phyloP scores from a whole-genome alignment of 1,284 basidiomycete genomes.

The Rhizoctonia solani region DNA sequence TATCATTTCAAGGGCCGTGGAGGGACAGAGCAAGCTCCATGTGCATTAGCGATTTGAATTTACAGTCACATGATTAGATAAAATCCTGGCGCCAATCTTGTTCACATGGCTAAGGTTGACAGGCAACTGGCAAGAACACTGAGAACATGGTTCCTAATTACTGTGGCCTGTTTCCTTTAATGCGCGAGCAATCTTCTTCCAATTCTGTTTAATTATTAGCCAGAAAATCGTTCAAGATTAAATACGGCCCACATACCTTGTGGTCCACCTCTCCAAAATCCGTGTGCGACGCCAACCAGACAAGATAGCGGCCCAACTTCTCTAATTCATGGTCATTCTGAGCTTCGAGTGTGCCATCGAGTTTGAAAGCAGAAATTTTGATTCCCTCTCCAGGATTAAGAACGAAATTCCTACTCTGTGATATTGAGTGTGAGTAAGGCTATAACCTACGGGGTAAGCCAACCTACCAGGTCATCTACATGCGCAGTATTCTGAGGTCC shows the following conservation, averaged over 20 bases:
- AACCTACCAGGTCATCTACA: slow-evolving; percentile 75
- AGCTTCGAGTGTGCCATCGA: slow-evolving; percentile 64
- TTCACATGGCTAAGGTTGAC: background rate
- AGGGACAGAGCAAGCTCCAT: slow-evolving; percentile 7
- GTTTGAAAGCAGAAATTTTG: slow-evolving; percentile 81
- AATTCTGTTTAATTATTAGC: slow-evolving; percentile 41
- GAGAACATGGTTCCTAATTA: background rate
- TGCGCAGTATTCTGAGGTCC: slow-evolving; percentile 72
- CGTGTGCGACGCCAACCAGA: slow-evolving; percentile 56
- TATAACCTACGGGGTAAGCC: slow-evolving; percentile 5
- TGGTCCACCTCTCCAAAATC: slow-evolving; percentile 65
- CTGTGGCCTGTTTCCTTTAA: slow-evolving; percentile 1
- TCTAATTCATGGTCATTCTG: slow-evolving; percentile 67
- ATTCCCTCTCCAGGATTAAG: slow-evolving; percentile 83
- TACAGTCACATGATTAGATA: slow-evolving; percentile 28
- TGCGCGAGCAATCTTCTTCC: slow-evolving; percentile 44
- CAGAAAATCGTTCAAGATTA: background rate
- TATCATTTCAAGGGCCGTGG: slow-evolving; percentile 31
- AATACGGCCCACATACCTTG: slow-evolving; percentile 51
- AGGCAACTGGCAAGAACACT: background rate
- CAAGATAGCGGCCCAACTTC: slow-evolving; percentile 65
- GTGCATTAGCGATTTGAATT: slow-evolving; percentile 17
- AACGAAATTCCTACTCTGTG: slow-evolving; percentile 79
- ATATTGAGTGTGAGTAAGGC: background rate
- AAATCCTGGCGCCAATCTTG: slow-evolving; percentile 18